Percentiles rank a stretch among this genome's conserved stretches.
Conservation (phyloP, 2,329 filamentous ascomycete genomes). For the Fusarium lyarnte region DNA sequence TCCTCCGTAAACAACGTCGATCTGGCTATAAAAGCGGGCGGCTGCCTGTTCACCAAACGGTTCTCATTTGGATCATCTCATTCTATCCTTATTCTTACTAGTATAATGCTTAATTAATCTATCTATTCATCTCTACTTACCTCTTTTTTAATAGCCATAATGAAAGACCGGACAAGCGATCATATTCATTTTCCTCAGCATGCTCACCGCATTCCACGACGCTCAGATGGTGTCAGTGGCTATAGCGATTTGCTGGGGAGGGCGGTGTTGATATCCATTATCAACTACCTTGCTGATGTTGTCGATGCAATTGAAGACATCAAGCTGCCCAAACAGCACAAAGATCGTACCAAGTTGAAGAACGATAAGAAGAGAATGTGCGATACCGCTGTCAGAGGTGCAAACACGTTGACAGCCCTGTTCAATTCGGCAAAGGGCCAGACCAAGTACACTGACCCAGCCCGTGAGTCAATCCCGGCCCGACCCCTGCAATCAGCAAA, state of each 20-base stretch:
- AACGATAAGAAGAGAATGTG: constrained; percentile 26
- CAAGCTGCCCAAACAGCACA: constrained; percentile 21
- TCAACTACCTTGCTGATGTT: constrained; percentile 33
- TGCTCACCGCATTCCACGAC: constrained; percentile 24
- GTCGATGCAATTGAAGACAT: constrained; percentile 31
- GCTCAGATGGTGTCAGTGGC: constrained; percentile 18
- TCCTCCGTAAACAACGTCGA: background rate
- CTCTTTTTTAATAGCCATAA: constrained; percentile 18
- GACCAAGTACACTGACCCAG: constrained; percentile 23
- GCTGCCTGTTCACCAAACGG: background rate
- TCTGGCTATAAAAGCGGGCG: constrained; percentile 9
- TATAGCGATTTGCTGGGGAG: constrained; percentile 26
- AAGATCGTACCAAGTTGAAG: constrained; percentile 19
- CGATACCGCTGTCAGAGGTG: constrained; percentile 22
- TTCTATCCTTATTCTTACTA: constrained; percentile 2
- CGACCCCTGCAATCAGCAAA: background rate
- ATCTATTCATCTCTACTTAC: background rate
- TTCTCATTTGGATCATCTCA: background rate
- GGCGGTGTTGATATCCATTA: constrained; percentile 31
- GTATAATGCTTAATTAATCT: constrained; percentile 3
- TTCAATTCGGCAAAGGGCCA: constrained; percentile 30
- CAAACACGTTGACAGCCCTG: constrained; percentile 26
- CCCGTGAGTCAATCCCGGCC: constrained; percentile 6
- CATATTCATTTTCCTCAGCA: constrained; percentile 30
- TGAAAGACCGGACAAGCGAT: constrained; percentile 29